Conservation (phyloP, 2,329 filamentous ascomycete species). For the Colletotrichum lindemuthianum region DNA sequence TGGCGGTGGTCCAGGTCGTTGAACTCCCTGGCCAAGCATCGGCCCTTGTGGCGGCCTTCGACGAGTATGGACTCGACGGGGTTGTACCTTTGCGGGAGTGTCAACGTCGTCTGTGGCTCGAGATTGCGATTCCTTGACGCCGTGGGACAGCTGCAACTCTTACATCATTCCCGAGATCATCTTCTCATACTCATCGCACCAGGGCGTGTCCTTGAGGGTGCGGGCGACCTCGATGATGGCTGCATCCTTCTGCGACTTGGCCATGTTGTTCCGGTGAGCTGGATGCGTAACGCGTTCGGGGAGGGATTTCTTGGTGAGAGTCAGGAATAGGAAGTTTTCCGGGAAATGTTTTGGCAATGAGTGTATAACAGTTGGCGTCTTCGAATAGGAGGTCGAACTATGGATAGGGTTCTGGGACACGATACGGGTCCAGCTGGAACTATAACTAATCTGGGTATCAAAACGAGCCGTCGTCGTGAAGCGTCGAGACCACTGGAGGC, state of each 20-base stretch:
- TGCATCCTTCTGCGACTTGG: constrained; percentile 9
- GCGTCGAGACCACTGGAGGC: background rate
- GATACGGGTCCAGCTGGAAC: too few species aligned
- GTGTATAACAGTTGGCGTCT: too few species aligned
- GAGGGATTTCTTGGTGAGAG: background rate
- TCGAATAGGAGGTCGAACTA: too few species aligned
- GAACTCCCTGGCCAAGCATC: constrained; percentile 59
- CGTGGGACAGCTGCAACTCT: background rate
- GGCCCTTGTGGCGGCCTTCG: constrained; percentile 56
- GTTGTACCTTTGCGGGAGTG: constrained; percentile 52
- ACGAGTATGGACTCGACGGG: constrained; percentile 55
- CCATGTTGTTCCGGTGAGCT: background rate
- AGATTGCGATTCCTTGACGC: background rate
- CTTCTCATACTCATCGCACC: constrained; percentile 32
- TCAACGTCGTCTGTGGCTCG: background rate
- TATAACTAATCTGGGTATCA: background rate
- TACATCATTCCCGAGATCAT: constrained; percentile 34
- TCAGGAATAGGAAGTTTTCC: background rate
- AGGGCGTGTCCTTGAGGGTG: constrained; percentile 4
- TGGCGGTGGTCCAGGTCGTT: constrained; percentile 64
- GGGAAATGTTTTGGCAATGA: too few species aligned
- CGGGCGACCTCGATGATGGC: constrained; percentile 16
- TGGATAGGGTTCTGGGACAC: too few species aligned
- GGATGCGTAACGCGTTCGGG: background rate
- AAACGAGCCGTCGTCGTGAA: background rate